A percentile compares a stretch with the other conserved stretches of the same genome.
Evolutionary conservation across 805 yeast species (phyloP).

Genomic region (Suhomyces sp.): DNA sequence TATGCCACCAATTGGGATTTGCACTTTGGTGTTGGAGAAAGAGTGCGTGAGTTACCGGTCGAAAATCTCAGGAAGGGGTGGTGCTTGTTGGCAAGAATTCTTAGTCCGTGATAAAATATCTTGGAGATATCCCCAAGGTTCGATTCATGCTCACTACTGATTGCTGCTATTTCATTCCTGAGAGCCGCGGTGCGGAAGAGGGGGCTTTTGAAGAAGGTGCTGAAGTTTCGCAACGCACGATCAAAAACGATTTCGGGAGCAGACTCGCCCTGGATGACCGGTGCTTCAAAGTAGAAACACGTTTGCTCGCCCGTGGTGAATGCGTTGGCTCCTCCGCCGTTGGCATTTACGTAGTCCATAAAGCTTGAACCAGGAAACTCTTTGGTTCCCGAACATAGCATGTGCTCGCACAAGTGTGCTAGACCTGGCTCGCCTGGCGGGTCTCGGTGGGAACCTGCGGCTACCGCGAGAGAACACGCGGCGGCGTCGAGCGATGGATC

Average conservation of each 20-base stretch:
- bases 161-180: slow-evolving; percentile 53
- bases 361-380: slow-evolving; percentile 50
- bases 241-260: slow-evolving; percentile 40
- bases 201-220: slow-evolving; percentile 52
- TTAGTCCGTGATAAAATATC: slow-evolving; percentile 55
- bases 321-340: slow-evolving; percentile 65
- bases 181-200: slow-evolving; percentile 41
- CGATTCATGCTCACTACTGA: slow-evolving; percentile 65
- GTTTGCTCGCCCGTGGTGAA: slow-evolving; percentile 68
- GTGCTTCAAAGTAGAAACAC: slow-evolving; percentile 60
- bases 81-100: slow-evolving; percentile 43
- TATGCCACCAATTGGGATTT: slow-evolving; percentile 35
- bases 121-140: slow-evolving; percentile 46
- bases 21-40: slow-evolving; percentile 33
- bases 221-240: slow-evolving; percentile 45
- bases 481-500: slow-evolving; percentile 67
- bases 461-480: slow-evolving; percentile 71
- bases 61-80: slow-evolving; percentile 63
- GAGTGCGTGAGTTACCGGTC: slow-evolving; percentile 60
- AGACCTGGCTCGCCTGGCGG: slow-evolving; percentile 69
- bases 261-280: slow-evolving; percentile 32
- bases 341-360: slow-evolving; percentile 39
- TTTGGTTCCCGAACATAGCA: slow-evolving; percentile 51
- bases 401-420: slow-evolving; percentile 89
- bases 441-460: slow-evolving; percentile 79